phyloP scores from a whole-genome alignment of 2,329 filamentous ascomycete species.

The Periconia sp. region DNA sequence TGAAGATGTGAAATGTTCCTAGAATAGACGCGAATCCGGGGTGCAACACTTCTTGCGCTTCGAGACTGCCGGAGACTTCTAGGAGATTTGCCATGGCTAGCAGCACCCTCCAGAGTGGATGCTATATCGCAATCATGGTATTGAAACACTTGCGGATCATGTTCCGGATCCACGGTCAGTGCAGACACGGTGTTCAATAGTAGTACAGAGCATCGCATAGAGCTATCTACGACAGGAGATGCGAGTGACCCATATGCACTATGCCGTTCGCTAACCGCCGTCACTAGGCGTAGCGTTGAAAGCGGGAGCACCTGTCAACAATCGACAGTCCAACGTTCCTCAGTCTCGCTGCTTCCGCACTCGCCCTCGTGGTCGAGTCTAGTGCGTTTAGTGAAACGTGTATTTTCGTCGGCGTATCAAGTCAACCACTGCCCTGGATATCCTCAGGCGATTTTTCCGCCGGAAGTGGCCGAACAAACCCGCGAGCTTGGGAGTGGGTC shows the following conservation, averaged over 20 bases:
- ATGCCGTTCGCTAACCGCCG: background rate
- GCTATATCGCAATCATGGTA: background rate
- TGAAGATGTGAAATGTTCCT: too few relatives aligned
- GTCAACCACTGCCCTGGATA: background rate
- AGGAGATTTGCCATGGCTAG: background rate
- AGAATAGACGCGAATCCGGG: too few relatives aligned
- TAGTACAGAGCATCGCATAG: background rate
- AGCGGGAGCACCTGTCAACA: too few relatives aligned
- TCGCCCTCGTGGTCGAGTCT: background rate
- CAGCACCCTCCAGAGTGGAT: background rate
- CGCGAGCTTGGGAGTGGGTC: constrained; percentile 6
- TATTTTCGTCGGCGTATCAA: constrained; percentile 1
- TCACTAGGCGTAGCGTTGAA: too few relatives aligned
- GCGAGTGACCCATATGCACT: background rate
- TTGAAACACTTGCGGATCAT: constrained; percentile 6
- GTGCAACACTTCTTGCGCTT: too few relatives aligned
- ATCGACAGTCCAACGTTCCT: background rate
- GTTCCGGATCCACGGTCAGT: constrained; percentile 1
- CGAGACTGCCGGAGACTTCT: too few relatives aligned
- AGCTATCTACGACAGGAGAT: too few relatives aligned
- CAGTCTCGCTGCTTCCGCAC: background rate
- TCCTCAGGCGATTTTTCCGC: background rate
- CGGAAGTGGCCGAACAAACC: constrained; percentile 1
- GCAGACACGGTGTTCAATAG: background rate
- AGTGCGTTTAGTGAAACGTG: constrained; percentile 1